Percentiles rank a stretch among this genome's conserved stretches.
Evolutionary conservation across 2,329 filamentous ascomycete species (phyloP).

Genomic region (Diaporthe citri): DNA sequence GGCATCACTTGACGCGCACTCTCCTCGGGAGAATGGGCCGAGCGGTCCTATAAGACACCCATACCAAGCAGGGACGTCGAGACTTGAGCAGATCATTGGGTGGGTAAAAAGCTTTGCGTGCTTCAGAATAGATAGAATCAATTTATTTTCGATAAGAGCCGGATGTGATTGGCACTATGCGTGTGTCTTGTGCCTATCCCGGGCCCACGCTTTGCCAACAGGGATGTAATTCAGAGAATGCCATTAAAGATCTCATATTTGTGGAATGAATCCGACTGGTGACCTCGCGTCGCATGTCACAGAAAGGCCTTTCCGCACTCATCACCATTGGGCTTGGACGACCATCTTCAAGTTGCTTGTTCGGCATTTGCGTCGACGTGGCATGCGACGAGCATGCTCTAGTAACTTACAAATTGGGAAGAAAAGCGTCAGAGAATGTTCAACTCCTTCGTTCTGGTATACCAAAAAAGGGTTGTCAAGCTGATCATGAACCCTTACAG

Average conservation of each 20-base stretch:
- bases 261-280: not conserved
- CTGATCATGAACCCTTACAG: not conserved
- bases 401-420: no score
- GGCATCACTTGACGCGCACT: not conserved
- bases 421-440: not conserved
- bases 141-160: constrained; percentile 20
- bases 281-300: no score
- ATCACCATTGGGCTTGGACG: not conserved
- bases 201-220: not conserved
- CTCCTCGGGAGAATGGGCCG: constrained; percentile 10
- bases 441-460: no score
- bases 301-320: not conserved
- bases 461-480: not conserved
- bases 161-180: constrained; percentile 1
- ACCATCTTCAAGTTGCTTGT: not conserved
- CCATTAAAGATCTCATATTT: no score
- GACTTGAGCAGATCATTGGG: not conserved
- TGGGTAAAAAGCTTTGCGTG: constrained; percentile 10
- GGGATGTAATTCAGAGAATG: not conserved
- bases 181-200: not conserved
- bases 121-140: constrained; percentile 28
- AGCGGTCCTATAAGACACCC: not conserved
- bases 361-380: not conserved
- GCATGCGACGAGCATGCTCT: accelerated
- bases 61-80: not conserved